Evolutionary conservation across 768 basidiomycete genomes (phyloP).

Genomic region (Melanogaster broomeanus): DNA sequence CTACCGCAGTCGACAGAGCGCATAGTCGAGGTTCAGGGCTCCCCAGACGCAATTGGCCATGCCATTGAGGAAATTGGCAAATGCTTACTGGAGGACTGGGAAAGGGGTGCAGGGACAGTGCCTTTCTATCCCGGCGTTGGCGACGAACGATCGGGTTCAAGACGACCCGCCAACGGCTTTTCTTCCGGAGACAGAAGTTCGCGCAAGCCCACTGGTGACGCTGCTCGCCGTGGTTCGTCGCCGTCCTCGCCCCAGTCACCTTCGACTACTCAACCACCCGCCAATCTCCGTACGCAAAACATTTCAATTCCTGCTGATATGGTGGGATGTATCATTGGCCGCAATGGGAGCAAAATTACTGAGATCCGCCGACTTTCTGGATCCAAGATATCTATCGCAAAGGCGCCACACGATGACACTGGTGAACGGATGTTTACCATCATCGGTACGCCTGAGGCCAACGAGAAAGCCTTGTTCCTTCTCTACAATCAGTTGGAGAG

Average conservation of each 20-base stretch:
- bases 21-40: conserved; percentile 95
- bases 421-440: conserved; percentile 99
- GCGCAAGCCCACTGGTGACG: conserved; percentile 70
- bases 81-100: conserved; percentile 96
- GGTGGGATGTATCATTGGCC: conserved; percentile 97
- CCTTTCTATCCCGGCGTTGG: conserved; percentile 91
- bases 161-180: conserved; percentile 55
- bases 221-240: conserved; percentile 43
- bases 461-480: conserved; percentile 96
- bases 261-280: conserved; percentile 55
- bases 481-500: conserved; percentile 97
- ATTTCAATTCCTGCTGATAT: conserved; percentile 99
- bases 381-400: conserved; percentile 97
- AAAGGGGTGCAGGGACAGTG: conserved; percentile 90
- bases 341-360: conserved; percentile 97
- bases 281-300: conserved; percentile 96
- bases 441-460: conserved; percentile 92
- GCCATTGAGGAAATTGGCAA: conserved; percentile 96
- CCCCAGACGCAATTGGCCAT: conserved; percentile 88
- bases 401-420: conserved; percentile 98
- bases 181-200: conserved; percentile 45
- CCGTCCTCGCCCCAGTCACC: conserved; percentile 39
- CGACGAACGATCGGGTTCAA: conserved; percentile 59
- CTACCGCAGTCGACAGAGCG: conserved; percentile 98
- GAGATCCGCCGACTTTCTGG: conserved; percentile 98